phyloP scores from a whole-genome alignment of 192 early-diverging fungal species.

The Coemansia sp. region DNA sequence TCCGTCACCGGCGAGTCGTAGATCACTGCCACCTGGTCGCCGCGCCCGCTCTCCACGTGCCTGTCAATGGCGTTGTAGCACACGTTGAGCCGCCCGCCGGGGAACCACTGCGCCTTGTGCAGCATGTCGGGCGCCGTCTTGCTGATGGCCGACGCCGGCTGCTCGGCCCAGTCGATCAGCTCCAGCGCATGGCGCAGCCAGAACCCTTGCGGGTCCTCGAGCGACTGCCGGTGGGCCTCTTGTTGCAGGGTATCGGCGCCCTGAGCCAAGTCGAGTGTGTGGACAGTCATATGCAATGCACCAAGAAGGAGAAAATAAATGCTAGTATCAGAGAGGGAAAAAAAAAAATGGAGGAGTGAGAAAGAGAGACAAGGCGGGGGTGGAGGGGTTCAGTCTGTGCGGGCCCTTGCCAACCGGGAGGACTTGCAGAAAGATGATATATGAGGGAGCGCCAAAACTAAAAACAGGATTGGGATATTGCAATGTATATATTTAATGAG shows the following conservation, averaged over 20 bases:
- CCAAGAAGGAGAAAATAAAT: background rate
- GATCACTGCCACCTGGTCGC: constrained; percentile 68
- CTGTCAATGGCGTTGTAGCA: constrained; percentile 83
- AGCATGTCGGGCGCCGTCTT: constrained; percentile 7
- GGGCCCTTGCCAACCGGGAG: too few relatives aligned
- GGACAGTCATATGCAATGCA: background rate
- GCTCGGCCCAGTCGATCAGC: constrained; percentile 40
- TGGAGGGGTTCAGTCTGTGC: too few relatives aligned
- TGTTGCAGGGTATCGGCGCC: constrained; percentile 15
- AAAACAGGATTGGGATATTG: too few relatives aligned
- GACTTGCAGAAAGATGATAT: too few relatives aligned
- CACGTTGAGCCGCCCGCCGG: constrained; percentile 72
- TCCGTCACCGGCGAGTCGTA: constrained; percentile 76
- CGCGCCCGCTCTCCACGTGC: constrained; percentile 64
- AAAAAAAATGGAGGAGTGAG: background rate
- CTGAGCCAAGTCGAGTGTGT: background rate
- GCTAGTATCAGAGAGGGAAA: background rate
- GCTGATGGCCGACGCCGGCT: constrained; percentile 25
- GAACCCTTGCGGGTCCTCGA: constrained; percentile 44
- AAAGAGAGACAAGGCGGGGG: background rate
- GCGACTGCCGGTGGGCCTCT: constrained; percentile 31
- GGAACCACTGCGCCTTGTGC: constrained; percentile 66
- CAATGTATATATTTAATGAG: too few relatives aligned
- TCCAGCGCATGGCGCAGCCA: constrained; percentile 51
- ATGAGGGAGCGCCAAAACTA: too few relatives aligned